Evolutionary conservation across 768 basidiomycete genomes (phyloP).

Genomic region (Hygrophoropsis aurantiaca): DNA sequence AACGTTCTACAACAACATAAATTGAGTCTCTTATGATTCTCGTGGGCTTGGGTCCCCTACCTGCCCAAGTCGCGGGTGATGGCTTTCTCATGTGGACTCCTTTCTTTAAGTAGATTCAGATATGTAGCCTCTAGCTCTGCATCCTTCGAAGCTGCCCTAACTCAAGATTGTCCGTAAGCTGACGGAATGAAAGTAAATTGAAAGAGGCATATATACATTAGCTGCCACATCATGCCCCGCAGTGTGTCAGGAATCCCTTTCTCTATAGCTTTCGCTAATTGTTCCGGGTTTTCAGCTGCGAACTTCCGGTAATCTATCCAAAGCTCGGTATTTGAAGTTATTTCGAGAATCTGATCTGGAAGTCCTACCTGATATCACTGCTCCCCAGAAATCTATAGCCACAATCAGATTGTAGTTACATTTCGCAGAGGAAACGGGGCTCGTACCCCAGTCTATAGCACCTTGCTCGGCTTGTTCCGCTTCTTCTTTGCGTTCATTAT

Average conservation of each 20-base stretch:
- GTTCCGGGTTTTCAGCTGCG: conserved; percentile 74
- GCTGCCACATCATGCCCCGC: conserved; percentile 95
- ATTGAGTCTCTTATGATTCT: not conserved
- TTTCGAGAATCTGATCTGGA: not conserved
- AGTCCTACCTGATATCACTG: conserved; percentile 76
- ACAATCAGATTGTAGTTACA: not conserved
- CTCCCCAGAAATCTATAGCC: conserved; percentile 86
- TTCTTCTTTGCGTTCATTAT: conserved; percentile 50
- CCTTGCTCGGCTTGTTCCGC: conserved; percentile 37
- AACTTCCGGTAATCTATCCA: conserved; percentile 81
- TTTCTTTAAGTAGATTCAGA: conserved; percentile 75
- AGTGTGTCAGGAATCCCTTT: conserved; percentile 85
- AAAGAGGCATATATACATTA: conserved; percentile 59
- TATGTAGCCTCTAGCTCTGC: conserved; percentile 81
- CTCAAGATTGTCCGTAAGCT: conserved; percentile 13
- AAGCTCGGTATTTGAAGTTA: not conserved
- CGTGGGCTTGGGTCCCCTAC: conserved; percentile 32
- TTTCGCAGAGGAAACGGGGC: not conserved
- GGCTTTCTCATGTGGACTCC: conserved; percentile 89
- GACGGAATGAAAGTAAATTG: conserved; percentile 1
- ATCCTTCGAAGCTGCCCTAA: conserved; percentile 93
- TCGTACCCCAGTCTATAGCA: conserved; percentile 77
- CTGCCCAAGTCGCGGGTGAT: conserved; percentile 91
- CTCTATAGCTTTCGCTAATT: conserved; percentile 87
- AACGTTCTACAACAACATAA: conserved; percentile 65